These are phyloP conservation scores for Ustilago esculenta DNA, from an alignment of 1,284 basidiomycete genomes.

Conservation along the genomic window DNA sequence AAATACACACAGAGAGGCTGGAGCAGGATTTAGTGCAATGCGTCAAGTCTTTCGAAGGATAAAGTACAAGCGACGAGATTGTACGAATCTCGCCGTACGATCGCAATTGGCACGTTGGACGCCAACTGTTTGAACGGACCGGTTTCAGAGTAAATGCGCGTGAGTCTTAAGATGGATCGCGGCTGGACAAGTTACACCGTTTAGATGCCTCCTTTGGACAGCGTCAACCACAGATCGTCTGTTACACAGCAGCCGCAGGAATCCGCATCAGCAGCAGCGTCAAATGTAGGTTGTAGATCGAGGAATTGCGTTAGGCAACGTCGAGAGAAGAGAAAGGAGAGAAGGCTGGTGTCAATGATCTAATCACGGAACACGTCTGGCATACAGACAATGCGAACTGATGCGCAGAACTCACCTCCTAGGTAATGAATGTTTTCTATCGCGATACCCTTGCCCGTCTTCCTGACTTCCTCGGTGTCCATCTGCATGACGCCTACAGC, in stretches of 20 bases:
- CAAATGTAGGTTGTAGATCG: too few relatives aligned
- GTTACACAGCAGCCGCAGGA: not conserved
- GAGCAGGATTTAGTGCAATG: too few relatives aligned
- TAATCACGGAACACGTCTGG: too few relatives aligned
- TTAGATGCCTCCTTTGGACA: constrained; percentile 48
- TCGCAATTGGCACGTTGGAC: too few relatives aligned
- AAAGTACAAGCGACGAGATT: constrained; percentile 1
- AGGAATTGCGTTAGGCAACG: too few relatives aligned
- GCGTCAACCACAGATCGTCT: constrained; percentile 57
- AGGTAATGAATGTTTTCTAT: constrained; percentile 86
- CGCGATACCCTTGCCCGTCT: constrained; percentile 87
- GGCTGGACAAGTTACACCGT: too few relatives aligned
- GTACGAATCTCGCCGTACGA: not conserved
- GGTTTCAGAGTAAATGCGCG: not conserved
- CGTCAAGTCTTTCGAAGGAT: not conserved
- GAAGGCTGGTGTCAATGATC: too few relatives aligned
- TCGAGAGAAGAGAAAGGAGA: too few relatives aligned
- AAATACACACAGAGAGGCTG: too few relatives aligned
- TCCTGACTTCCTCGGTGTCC: constrained; percentile 86
- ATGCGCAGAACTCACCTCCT: constrained; percentile 77
- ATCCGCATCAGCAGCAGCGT: not conserved
- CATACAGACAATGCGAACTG: too few relatives aligned
- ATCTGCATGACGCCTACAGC: constrained; percentile 87
- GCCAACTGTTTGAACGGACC: not conserved
- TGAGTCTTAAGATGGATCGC: too few relatives aligned